Percentiles rank a stretch among this genome's conserved stretches.
Evolutionary conservation across 805 yeast genomes (phyloP).

Genomic region (Metschnikowia vanudenii): DNA sequence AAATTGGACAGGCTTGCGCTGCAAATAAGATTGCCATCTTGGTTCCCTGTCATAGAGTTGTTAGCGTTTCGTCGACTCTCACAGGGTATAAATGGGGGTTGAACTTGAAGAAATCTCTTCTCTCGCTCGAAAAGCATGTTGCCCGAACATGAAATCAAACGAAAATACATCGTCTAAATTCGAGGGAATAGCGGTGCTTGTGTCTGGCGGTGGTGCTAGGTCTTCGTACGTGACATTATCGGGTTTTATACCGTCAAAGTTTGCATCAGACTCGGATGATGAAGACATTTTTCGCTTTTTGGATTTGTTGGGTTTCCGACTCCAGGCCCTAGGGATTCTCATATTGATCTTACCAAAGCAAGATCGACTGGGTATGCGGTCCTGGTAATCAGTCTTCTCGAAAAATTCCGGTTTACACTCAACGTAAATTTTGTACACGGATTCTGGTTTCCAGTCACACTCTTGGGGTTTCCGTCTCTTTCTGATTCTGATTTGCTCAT

Average conservation of each 20-base stretch:
- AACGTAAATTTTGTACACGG: conserved; percentile 19
- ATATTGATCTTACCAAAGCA: conserved; percentile 42
- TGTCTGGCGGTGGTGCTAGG: conserved; percentile 7
- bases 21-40: conserved; percentile 39
- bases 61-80: conserved; percentile 28
- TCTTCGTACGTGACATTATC: conserved; percentile 8
- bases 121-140: conserved; percentile 11
- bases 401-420: conserved; percentile 26
- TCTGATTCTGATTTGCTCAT: conserved; percentile 11
- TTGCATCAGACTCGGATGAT: conserved; percentile 6
- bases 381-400: conserved; percentile 30
- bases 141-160: conserved; percentile 15
- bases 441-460: conserved; percentile 22
- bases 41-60: conserved; percentile 46
- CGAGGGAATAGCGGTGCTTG: conserved; percentile 1
- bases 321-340: conserved; percentile 41
- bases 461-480: conserved; percentile 17
- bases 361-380: conserved; percentile 28
- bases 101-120: conserved; percentile 25
- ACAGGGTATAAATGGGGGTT: conserved; percentile 43
- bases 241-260: conserved; percentile 2
- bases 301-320: conserved; percentile 24
- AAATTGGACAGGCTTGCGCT: conserved; percentile 42
- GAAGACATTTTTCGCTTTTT: conserved; percentile 11
- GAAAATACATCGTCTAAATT: conserved; percentile 11